phyloP scores from a whole-genome alignment of 2,329 filamentous ascomycete genomes.

The Xylaria sp. region DNA sequence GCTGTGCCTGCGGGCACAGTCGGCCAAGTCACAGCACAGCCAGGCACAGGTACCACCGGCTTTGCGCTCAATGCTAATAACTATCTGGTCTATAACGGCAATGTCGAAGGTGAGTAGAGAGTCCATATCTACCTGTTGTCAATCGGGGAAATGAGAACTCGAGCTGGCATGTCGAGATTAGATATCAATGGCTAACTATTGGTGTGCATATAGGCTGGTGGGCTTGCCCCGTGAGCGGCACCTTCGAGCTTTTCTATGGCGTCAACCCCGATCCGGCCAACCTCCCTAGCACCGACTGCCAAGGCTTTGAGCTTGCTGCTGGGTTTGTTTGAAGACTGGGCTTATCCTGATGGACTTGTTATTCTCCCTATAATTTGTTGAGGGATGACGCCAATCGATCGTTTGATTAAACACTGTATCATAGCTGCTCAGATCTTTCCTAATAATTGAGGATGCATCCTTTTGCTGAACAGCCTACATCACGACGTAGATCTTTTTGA shows the following conservation, averaged over 20 bases:
- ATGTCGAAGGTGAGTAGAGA: constrained; percentile 17
- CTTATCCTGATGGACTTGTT: not conserved
- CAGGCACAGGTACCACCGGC: constrained; percentile 32
- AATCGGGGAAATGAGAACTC: not conserved
- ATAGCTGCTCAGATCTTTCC: too few species aligned
- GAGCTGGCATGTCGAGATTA: not conserved
- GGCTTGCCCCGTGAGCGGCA: constrained; percentile 39
- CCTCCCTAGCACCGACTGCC: constrained; percentile 27
- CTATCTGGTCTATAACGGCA: constrained; percentile 35
- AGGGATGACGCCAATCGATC: not conserved
- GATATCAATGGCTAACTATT: not conserved
- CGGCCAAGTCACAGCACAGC: constrained; percentile 31
- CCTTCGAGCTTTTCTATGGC: constrained; percentile 41
- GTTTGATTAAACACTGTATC: not conserved
- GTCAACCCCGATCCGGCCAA: constrained; percentile 20
- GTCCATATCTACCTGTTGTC: too few species aligned
- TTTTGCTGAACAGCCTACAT: too few species aligned
- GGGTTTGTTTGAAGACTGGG: constrained; percentile 3
- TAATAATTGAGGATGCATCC: too few species aligned
- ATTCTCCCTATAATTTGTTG: not conserved
- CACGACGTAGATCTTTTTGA: too few species aligned
- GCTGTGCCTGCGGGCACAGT: constrained; percentile 32
- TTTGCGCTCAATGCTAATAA: constrained; percentile 32
- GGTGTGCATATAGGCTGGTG: constrained; percentile 37
- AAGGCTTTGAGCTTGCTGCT: constrained; percentile 17